Evolutionary conservation across 2,329 filamentous ascomycete genomes (phyloP).

Genomic region (Fusarium sp.): DNA sequence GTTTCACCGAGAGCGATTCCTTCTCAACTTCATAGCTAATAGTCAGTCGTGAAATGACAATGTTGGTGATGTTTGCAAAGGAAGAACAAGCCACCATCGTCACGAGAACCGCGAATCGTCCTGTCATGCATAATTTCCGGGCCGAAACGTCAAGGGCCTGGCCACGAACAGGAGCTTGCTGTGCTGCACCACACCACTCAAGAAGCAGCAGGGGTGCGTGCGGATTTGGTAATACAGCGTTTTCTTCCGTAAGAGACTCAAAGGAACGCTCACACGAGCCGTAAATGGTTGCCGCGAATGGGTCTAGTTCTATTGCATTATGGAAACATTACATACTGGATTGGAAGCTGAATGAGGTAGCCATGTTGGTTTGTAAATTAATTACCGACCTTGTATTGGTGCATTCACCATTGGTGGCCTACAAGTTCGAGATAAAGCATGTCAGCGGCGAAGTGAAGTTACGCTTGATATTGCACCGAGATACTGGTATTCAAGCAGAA

Average conservation of each 20-base stretch:
- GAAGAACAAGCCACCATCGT: slow-evolving; percentile 23
- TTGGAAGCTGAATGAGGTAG: background rate
- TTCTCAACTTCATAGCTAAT: background rate
- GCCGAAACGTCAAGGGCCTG: slow-evolving; percentile 41
- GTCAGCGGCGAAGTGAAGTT: background rate
- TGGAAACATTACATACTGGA: slow-evolving; percentile 11
- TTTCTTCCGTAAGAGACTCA: background rate
- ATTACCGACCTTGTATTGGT: background rate
- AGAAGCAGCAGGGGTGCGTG: background rate
- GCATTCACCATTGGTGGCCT: background rate
- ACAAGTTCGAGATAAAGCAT: slow-evolving; percentile 7
- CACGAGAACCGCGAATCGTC: slow-evolving; percentile 34
- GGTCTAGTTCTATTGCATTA: slow-evolving; percentile 7
- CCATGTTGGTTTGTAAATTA: background rate
- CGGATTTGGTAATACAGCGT: background rate
- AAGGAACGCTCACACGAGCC: slow-evolving; percentile 6
- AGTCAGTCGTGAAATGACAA: background rate
- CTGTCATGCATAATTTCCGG: slow-evolving; percentile 41
- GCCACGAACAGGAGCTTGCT: background rate
- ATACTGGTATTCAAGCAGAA: background rate
- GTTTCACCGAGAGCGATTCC: slow-evolving; percentile 9
- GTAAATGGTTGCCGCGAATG: slow-evolving; percentile 3
- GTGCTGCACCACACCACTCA: background rate
- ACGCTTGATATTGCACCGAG: background rate
- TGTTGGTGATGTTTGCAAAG: background rate